Evolutionary conservation across 2,329 filamentous ascomycete species (phyloP).

Genomic region (Alternaria burnsii): DNA sequence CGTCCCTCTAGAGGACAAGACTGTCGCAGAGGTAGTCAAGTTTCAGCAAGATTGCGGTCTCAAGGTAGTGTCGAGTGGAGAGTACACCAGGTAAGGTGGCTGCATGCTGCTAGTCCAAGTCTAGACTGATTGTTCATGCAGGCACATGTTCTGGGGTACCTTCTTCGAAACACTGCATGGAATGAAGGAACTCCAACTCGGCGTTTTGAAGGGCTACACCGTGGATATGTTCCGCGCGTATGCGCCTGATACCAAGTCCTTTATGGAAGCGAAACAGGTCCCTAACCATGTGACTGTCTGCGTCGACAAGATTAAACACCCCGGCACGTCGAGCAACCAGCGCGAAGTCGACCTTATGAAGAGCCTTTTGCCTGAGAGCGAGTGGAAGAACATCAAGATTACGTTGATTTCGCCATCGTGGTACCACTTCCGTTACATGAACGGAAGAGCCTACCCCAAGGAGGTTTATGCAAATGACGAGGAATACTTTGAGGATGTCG

Average conservation of each 20-base stretch:
- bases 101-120: background rate
- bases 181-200: constrained; percentile 61
- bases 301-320: constrained; percentile 65
- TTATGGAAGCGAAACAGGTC: constrained; percentile 64
- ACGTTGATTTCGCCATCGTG: constrained; percentile 73
- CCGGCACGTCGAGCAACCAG: constrained; percentile 63
- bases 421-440: constrained; percentile 73
- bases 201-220: constrained; percentile 56
- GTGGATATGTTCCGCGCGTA: constrained; percentile 65
- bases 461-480: constrained; percentile 57
- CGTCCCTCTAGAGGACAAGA: constrained; percentile 68
- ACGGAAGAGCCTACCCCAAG: constrained; percentile 57
- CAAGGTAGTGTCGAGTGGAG: constrained; percentile 72
- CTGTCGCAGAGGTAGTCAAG: constrained; percentile 71
- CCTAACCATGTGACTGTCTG: constrained; percentile 66
- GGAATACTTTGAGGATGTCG: constrained; percentile 59
- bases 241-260: constrained; percentile 69
- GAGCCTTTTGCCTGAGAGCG: constrained; percentile 65
- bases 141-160: constrained; percentile 64
- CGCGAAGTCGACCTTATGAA: constrained; percentile 69
- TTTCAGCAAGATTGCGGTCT: constrained; percentile 71
- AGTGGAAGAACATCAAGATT: constrained; percentile 72
- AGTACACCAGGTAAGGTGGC: constrained; percentile 60
- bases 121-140: constrained; percentile 29
- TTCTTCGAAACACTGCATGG: constrained; percentile 65